Conservation (phyloP, 495 filamentous ascomycete species). For the Hypoxylon fuscum region DNA sequence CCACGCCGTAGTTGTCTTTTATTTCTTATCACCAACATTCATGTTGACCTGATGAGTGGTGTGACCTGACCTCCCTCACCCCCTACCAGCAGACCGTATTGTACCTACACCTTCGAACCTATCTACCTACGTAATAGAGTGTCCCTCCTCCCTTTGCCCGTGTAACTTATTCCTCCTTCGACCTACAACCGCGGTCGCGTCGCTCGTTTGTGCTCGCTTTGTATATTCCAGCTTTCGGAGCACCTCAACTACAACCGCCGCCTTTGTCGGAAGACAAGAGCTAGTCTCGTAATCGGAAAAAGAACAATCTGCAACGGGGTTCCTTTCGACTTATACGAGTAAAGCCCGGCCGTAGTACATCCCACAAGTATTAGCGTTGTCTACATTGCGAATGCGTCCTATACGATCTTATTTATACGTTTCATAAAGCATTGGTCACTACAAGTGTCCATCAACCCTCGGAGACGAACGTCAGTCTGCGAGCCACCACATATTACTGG, state of each 20-base stretch:
- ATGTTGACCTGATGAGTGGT: constrained; percentile 25
- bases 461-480: constrained; percentile 1
- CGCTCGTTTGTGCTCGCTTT: constrained; percentile 36
- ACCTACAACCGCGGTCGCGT: constrained; percentile 23
- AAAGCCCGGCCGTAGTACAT: neutral
- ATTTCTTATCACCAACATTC: constrained; percentile 15
- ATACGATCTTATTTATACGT: constrained; percentile 5
- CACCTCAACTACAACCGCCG: constrained; percentile 8
- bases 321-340: constrained; percentile 2
- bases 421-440: constrained; percentile 2
- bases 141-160: constrained; percentile 20
- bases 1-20: constrained; percentile 9
- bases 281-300: constrained; percentile 8
- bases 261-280: constrained; percentile 24
- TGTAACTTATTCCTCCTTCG: constrained; percentile 18
- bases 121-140: constrained; percentile 19
- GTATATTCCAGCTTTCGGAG: constrained; percentile 12
- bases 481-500: constrained; percentile 2
- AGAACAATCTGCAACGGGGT: neutral
- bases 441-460: constrained; percentile 1
- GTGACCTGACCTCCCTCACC: constrained; percentile 12
- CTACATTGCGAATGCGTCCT: constrained; percentile 17
- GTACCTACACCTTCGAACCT: constrained; percentile 18
- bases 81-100: neutral
- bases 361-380: neutral